Base-by-base conservation (phyloP, 805 yeast species). In the Candida chilensis region DNA sequence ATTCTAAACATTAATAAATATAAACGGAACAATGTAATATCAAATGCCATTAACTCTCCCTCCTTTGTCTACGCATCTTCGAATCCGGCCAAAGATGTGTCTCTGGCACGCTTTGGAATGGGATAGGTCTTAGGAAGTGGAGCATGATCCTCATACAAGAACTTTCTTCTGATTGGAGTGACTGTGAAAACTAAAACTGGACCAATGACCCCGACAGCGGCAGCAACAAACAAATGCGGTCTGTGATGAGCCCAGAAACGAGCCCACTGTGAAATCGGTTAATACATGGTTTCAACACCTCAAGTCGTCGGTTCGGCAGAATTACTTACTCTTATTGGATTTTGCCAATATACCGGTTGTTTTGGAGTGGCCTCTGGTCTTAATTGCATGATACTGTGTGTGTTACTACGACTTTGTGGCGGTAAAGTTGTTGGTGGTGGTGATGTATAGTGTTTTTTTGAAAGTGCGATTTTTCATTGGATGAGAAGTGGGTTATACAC, bases 161-260 rank as follows among this genome's bases (percentile, higher is more conserved):
- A 77, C 51, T 67, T 74, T 56, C 81, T 74, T 67, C 94, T 77
- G 28, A 80, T 44, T 18, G 87, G 86, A 27, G 86, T 67, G 31
- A 69, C 67, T 18, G 66, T 60, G 32, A 72, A 45, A 21, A 81
- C 63, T 33, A 80, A 68, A 4, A 74, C 53, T 9, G 92, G 90
- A 4, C 83, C 86, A 29, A 78, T 50, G 25, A 73, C 48, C 5
- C 87, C 94, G 45, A 82, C 63, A 21, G 64, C 63, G 14, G 74
- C 67, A 17, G 86, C 64, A 47, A 67, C 75, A 50, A 81, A 77
- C 39, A 80, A 61, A 55, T 81, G 85, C 25, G 94, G 94, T 49
- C 75, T 74, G 41, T 71, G 72, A 57, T 81, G 80, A 16, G 88
- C 82, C 42, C 76, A 78, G 57, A 74, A 81, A 51, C 88, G 78